Base-by-base conservation (phyloP, 192 early-diverging fungal species). In the Coemansia sp. region DNA sequence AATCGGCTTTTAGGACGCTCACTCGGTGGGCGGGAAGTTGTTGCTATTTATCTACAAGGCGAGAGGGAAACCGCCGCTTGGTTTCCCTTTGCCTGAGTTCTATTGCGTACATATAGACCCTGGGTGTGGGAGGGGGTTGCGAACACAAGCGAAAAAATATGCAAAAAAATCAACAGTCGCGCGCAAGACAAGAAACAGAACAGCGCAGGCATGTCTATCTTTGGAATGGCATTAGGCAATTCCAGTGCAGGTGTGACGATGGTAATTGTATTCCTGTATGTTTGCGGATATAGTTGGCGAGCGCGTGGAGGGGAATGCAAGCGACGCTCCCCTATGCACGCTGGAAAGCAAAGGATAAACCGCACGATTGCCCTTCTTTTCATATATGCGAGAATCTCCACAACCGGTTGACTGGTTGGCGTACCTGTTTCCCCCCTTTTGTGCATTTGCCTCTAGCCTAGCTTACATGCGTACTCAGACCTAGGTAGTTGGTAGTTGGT, bases 221-320 rank as follows among this genome's bases (percentile, higher is more conserved):
- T 61, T 61, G 59, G 59, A 31, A 59, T 19, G 31, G 3, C 59
- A 61, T 59, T 32, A 31, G 37, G 32, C 29, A 32, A 57, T 32
- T 12, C 29, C 31, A n/a, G 57, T 34, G n/a, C 27, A 36, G 14
- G 36, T 9, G 29, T 36, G 29, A 19, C n/a, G 31, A 36, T 36
- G 15, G 31, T 59, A 59, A 59, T 59, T 59, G 57, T 36, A 9
- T 59, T 23, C 48, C 23, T 4, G 51, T 55, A 27, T 55, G 23
- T 55, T 36, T 59, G 34, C 57, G 57, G 57, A 59, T 59, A 59
- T n/a, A 55, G 51, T n/a, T 19, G n/a, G 46, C 34, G 34, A 61
- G n/a, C 36, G 59, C 59, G 21, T 23, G 32, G 34, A 21, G n/a
- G 21, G 55, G 5, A n/a, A 38, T 61, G 59, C 34, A 19, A n/a